These are phyloP conservation scores for Nakazawaea ishiwadae DNA, from an alignment of 805 yeast genomes.

Conservation along the genomic window DNA sequence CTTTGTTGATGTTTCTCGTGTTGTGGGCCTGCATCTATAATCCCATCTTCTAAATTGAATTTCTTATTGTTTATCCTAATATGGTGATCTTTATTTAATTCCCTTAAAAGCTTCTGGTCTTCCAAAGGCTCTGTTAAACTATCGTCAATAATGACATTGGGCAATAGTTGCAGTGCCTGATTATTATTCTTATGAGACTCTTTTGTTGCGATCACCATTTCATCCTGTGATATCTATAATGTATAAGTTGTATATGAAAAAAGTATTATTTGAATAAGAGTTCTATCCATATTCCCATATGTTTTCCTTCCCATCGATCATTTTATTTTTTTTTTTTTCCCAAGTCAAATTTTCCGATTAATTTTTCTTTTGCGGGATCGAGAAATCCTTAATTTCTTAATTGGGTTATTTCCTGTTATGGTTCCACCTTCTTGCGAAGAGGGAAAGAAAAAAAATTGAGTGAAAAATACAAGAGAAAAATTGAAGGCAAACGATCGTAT, in stretches of 20 bases:
- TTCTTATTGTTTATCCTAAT: neutral
- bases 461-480: too few relatives aligned
- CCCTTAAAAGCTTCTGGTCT: constrained; percentile 1
- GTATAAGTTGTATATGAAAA: too few relatives aligned
- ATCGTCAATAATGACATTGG: constrained; percentile 9
- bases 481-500: too few relatives aligned
- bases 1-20: neutral
- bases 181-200: neutral
- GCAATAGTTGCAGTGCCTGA: neutral
- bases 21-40: neutral
- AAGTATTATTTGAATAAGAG: too few relatives aligned
- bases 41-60: neutral
- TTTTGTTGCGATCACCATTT: constrained; percentile 1
- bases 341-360: neutral
- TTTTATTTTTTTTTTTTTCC: neutral
- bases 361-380: neutral
- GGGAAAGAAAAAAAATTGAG: too few relatives aligned
- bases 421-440: too few relatives aligned
- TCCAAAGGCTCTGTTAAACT: constrained; percentile 7
- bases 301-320: neutral
- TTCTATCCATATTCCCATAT: neutral
- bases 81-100: constrained; percentile 10
- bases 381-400: too few relatives aligned
- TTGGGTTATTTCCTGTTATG: too few relatives aligned
- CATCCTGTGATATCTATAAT: too few relatives aligned